These are phyloP conservation scores for Cytospora chrysosperma DNA, from an alignment of 2,329 filamentous ascomycete genomes.

Conservation along the genomic window DNA sequence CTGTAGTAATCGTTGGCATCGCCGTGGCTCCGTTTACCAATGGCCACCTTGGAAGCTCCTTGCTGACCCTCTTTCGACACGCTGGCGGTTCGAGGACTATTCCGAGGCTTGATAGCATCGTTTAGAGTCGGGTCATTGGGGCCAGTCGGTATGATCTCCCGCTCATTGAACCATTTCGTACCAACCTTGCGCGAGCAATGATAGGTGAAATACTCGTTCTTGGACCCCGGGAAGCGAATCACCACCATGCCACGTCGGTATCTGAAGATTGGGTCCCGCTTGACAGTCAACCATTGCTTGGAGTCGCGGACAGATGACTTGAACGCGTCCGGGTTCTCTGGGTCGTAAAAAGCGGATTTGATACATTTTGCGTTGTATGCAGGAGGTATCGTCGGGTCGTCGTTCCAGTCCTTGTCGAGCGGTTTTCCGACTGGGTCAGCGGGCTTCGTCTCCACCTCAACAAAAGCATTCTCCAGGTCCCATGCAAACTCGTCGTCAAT, in stretches of 20 bases:
- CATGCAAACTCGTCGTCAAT: constrained; percentile 39
- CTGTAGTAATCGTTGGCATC: constrained; percentile 2
- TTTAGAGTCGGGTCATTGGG: constrained; percentile 14
- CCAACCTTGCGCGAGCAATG: constrained; percentile 13
- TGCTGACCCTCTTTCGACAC: background rate
- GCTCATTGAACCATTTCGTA: constrained; percentile 2
- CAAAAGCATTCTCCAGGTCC: constrained; percentile 41
- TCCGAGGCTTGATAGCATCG: constrained; percentile 10
- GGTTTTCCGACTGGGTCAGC: constrained; percentile 50
- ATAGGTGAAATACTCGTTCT: constrained; percentile 31
- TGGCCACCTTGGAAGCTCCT: background rate
- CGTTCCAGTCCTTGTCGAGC: constrained; percentile 42
- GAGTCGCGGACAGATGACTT: constrained; percentile 41
- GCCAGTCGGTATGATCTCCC: constrained; percentile 14
- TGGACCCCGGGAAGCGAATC: constrained; percentile 27
- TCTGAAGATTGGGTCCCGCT: constrained; percentile 45
- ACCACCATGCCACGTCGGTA: constrained; percentile 30
- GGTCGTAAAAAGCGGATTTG: constrained; percentile 44
- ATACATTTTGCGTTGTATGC: constrained; percentile 44
- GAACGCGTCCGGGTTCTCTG: constrained; percentile 44
- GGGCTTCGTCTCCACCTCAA: constrained; percentile 36
- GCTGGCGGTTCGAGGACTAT: background rate
- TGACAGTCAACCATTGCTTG: constrained; percentile 39
- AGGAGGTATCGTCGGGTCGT: constrained; percentile 46
- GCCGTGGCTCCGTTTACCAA: constrained; percentile 9